A percentile compares a stretch with the other conserved stretches of the same genome.
phyloP scores from a whole-genome alignment of 345 rosid species.

The Pelargonium nanum region DNA sequence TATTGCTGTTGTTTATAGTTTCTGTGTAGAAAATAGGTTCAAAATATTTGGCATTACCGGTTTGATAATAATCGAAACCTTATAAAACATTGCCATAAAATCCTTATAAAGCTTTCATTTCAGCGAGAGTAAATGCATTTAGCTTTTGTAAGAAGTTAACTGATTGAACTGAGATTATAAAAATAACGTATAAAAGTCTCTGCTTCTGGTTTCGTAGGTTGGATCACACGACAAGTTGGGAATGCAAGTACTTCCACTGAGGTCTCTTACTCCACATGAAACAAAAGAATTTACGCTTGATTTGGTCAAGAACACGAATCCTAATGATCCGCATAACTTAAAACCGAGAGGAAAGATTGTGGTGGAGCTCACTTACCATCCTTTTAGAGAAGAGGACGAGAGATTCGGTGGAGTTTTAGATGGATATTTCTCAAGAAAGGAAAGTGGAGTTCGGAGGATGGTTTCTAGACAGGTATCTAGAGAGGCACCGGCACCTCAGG shows the following conservation, averaged over 20 bases:
- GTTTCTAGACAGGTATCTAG: conserved; percentile 2
- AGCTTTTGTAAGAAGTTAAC: no score
- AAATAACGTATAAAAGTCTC: background rate
- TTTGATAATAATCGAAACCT: no score
- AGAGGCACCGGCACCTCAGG: background rate
- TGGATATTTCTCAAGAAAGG: background rate
- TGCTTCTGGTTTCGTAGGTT: conserved; percentile 17
- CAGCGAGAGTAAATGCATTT: no score
- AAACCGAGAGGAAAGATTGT: conserved; percentile 31
- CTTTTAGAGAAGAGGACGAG: conserved; percentile 30
- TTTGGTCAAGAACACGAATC: conserved; percentile 30
- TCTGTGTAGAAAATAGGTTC: no score
- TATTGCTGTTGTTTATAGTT: no score
- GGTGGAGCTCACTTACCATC: conserved; percentile 30
- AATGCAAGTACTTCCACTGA: conserved; percentile 38
- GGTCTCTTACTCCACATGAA: conserved; percentile 20
- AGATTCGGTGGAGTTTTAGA: conserved; percentile 15
- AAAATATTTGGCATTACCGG: no score
- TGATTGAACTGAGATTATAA: no score
- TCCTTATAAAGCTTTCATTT: no score
- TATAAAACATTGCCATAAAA: no score
- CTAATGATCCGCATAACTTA: conserved; percentile 27
- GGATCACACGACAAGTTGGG: conserved; percentile 50
- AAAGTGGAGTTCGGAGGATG: background rate
- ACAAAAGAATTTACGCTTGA: conserved; percentile 23